These are phyloP conservation scores for Suillus lakei DNA, from an alignment of 768 basidiomycete genomes.

Conservation along the genomic window DNA sequence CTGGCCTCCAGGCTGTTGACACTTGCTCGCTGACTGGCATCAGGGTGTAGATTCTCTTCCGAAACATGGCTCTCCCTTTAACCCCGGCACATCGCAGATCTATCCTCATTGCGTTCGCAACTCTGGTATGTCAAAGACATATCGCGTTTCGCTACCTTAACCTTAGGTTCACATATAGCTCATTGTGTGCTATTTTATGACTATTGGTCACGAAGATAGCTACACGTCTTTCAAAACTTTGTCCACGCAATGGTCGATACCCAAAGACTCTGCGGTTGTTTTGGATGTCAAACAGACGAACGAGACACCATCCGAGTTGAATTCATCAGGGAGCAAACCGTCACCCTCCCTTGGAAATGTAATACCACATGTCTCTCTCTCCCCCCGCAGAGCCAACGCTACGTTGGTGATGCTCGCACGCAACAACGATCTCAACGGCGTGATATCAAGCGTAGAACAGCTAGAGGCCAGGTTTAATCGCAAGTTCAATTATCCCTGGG, in stretches of 20 bases:
- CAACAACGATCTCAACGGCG: constrained; percentile 49
- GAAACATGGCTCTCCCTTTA: constrained; percentile 27
- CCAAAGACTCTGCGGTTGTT: constrained; percentile 3
- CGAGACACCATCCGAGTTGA: neutral
- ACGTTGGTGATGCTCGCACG: constrained; percentile 60
- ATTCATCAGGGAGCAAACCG: neutral
- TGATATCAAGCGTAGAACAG: constrained; percentile 54
- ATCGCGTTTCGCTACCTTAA: neutral
- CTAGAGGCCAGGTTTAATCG: constrained; percentile 65
- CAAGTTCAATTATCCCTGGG: constrained; percentile 62
- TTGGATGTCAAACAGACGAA: neutral
- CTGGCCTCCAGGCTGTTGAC: neutral
- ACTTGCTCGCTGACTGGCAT: neutral
- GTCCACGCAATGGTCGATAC: constrained; percentile 7
- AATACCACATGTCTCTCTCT: neutral
- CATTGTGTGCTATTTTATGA: constrained; percentile 27
- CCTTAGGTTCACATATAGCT: constrained; percentile 16
- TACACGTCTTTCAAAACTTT: constrained; percentile 9
- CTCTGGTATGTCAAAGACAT: constrained; percentile 24
- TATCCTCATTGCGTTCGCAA: constrained; percentile 27
- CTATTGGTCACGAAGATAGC: constrained; percentile 11
- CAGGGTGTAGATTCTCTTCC: neutral
- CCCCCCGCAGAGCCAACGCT: constrained; percentile 54
- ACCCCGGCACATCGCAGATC: constrained; percentile 36
- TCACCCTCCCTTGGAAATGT: constrained; percentile 8